phyloP scores from a whole-genome alignment of 257 asterid species.

The Anisodus acutangulus region DNA sequence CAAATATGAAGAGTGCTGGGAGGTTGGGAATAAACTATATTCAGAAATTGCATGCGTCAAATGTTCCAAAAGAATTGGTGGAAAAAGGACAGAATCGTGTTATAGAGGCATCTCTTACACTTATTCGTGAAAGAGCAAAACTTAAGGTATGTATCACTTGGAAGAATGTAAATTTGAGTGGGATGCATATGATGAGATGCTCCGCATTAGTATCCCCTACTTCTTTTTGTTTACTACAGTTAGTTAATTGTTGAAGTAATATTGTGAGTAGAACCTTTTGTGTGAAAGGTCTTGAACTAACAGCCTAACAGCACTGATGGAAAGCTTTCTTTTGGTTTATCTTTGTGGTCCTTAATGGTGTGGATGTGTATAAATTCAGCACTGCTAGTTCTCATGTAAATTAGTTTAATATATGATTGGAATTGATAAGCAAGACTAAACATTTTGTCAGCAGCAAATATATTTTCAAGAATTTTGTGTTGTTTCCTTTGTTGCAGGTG shows the following conservation, averaged over 20 bases:
- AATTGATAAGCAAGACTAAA: background rate
- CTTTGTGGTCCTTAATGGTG: background rate
- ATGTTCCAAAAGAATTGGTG: conserved; percentile 78
- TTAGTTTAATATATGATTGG: background rate
- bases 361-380: background rate
- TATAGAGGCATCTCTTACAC: conserved; percentile 93
- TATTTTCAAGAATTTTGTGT: background rate
- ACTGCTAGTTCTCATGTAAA: background rate
- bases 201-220: background rate
- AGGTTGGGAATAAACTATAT: conserved; percentile 80
- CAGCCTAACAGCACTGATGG: background rate
- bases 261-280: background rate
- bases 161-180: background rate
- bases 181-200: background rate
- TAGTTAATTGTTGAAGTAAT: background rate
- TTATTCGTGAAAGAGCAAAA: conserved; percentile 96
- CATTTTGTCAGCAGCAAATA: background rate
- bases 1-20: conserved; percentile 63
- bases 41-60: conserved; percentile 77
- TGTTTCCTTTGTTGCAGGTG: background rate
- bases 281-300: background rate
- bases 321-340: background rate
- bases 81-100: conserved; percentile 97
- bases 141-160: conserved; percentile 65
- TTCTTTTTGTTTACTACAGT: background rate